A percentile compares a stretch with the other conserved stretches of the same genome.
Conservation (phyloP, 208 protist species). For the Acanthamoeba sp. region DNA sequence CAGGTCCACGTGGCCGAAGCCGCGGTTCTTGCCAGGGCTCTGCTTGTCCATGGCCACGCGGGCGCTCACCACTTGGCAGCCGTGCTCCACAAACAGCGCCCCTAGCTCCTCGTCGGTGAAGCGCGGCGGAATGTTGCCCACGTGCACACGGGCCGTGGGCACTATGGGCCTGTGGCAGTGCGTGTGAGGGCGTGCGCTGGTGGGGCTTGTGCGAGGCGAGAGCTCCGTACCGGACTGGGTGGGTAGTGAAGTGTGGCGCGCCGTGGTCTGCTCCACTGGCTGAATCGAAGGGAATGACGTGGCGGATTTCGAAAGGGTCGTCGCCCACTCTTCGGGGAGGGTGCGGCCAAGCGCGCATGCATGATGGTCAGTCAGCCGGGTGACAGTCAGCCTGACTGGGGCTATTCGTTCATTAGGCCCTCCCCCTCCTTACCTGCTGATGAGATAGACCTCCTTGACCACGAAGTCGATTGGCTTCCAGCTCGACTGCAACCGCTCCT, state of each 20-base stretch:
- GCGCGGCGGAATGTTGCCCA: slow-evolving; percentile 18
- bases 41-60: slow-evolving; percentile 41
- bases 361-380: no score
- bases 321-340: slow-evolving; percentile 44
- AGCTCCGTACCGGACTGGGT: neutral
- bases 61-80: neutral
- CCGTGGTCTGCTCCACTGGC: neutral
- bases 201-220: no score
- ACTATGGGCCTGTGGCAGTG: neutral
- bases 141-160: slow-evolving; percentile 5
- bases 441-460: slow-evolving; percentile 68
- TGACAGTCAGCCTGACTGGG: neutral
- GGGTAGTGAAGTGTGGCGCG: neutral
- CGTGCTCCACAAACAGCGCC: neutral
- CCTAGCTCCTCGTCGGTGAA: slow-evolving; percentile 19
- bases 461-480: slow-evolving; percentile 32
- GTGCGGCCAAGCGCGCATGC: no score
- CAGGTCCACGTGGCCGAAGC: slow-evolving; percentile 15
- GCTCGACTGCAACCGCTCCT: neutral
- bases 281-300: slow-evolving; percentile 38
- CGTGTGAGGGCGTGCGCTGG: neutral
- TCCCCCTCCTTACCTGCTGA: slow-evolving; percentile 64
- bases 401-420: no score
- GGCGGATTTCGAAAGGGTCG: slow-evolving; percentile 42
- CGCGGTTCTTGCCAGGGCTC: neutral